Evolutionary conservation across 768 basidiomycete species (phyloP).

Genomic region (Sporobolomyces pararoseus): DNA sequence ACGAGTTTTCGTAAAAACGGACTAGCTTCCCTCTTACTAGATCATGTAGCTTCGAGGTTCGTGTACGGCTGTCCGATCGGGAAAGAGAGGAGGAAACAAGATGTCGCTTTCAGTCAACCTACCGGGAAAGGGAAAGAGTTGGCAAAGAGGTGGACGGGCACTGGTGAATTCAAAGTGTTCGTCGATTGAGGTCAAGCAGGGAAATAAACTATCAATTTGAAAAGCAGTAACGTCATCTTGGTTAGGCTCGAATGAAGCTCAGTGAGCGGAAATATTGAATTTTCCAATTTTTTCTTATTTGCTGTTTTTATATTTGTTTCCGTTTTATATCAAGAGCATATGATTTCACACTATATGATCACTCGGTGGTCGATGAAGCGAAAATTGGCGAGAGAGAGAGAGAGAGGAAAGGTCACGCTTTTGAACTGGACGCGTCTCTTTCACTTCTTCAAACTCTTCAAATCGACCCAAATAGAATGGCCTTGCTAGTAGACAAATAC

Average conservation of each 20-base stretch:
- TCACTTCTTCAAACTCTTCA: not conserved
- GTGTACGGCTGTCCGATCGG: constrained; percentile 40
- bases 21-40: constrained; percentile 32
- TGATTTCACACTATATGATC: no score
- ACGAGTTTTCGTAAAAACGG: constrained; percentile 32
- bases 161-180: constrained; percentile 37
- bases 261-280: no score
- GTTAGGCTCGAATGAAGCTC: no score
- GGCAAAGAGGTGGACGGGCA: constrained; percentile 41
- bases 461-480: constrained; percentile 44
- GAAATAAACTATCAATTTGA: no score
- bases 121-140: constrained; percentile 46
- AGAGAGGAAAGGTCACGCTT: not conserved
- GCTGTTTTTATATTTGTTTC: no score
- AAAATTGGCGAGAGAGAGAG: no score
- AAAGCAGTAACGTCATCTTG: no score
- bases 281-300: not conserved
- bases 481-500: constrained; percentile 57
- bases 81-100: not conserved
- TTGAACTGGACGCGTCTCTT: not conserved
- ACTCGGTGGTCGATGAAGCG: no score
- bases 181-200: constrained; percentile 25
- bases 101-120: constrained; percentile 43
- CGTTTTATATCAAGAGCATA: no score
- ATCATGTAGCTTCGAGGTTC: constrained; percentile 19